Conservation (phyloP, 2,329 filamentous ascomycete genomes). For the Akanthomyces muscarius region DNA sequence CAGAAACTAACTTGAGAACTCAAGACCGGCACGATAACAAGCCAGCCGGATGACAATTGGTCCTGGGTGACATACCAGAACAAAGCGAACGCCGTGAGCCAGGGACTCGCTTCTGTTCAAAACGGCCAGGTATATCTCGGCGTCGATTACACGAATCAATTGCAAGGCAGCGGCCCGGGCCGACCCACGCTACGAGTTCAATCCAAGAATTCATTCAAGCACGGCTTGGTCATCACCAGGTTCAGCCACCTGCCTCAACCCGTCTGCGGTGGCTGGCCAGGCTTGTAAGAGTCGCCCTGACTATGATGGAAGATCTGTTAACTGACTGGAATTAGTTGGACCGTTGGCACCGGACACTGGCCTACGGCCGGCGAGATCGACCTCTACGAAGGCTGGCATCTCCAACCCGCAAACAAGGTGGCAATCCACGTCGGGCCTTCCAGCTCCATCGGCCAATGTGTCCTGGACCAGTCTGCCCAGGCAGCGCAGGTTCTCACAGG, state of each 20-base stretch:
- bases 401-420: conserved; percentile 47
- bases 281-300: conserved; percentile 41
- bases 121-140: conserved; percentile 32
- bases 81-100: conserved; percentile 26
- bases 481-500: conserved; percentile 19
- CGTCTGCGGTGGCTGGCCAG: conserved; percentile 65
- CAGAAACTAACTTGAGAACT: background rate
- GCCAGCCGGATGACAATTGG: conserved; percentile 51
- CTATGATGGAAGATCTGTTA: background rate
- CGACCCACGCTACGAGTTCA: conserved; percentile 57
- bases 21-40: conserved; percentile 20
- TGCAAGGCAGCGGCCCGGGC: conserved; percentile 22
- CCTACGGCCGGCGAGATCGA: conserved; percentile 52
- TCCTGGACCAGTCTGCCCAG: conserved; percentile 25
- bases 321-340: conserved; percentile 32
- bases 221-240: conserved; percentile 63
- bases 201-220: conserved; percentile 55
- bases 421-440: conserved; percentile 47
- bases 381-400: conserved; percentile 61
- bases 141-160: conserved; percentile 25
- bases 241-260: conserved; percentile 61
- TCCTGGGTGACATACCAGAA: conserved; percentile 56
- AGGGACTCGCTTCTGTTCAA: conserved; percentile 29
- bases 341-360: conserved; percentile 45
- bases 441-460: conserved; percentile 28